A percentile compares a stretch with the other conserved stretches of the same genome.
Evolutionary conservation across 345 rosid species (phyloP).

Genomic region (Lepidium sativum): DNA sequence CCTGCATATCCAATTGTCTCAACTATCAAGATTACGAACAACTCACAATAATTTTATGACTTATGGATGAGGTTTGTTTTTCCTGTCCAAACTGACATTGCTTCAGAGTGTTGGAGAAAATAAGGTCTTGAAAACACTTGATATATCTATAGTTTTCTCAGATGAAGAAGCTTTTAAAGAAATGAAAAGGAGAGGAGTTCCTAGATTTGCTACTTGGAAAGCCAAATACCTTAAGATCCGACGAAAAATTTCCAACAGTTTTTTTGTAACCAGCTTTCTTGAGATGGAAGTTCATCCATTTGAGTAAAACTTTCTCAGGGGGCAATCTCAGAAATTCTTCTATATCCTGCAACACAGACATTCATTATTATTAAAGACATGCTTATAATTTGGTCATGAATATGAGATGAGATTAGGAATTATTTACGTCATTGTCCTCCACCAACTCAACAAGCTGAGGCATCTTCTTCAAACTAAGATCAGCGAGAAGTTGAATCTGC

Average conservation of each 20-base stretch:
- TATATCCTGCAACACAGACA: slow-evolving; percentile 46
- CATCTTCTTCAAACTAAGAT: slow-evolving; percentile 89
- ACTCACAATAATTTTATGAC: not conserved
- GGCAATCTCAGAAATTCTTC: slow-evolving; percentile 86
- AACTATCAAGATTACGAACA: not conserved
- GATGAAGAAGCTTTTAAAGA: not conserved
- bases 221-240: slow-evolving; percentile 67
- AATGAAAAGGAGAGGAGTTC: not conserved
- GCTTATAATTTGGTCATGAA: not conserved
- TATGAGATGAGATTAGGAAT: not conserved
- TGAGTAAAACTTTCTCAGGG: slow-evolving; percentile 82
- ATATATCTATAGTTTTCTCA: not conserved
- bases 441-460: slow-evolving; percentile 95
- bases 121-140: not conserved
- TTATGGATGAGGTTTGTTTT: not conserved
- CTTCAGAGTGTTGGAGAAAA: not conserved
- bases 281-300: slow-evolving; percentile 95
- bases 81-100: not conserved
- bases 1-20: slow-evolving; percentile 37
- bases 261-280: slow-evolving; percentile 86
- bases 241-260: slow-evolving; percentile 72
- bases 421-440: slow-evolving; percentile 62
- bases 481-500: slow-evolving; percentile 85
- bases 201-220: not conserved
- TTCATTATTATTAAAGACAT: not conserved